These are phyloP conservation scores for Lobosporangium transversale DNA, from an alignment of 192 early-diverging fungal species.

Conservation along the genomic window DNA sequence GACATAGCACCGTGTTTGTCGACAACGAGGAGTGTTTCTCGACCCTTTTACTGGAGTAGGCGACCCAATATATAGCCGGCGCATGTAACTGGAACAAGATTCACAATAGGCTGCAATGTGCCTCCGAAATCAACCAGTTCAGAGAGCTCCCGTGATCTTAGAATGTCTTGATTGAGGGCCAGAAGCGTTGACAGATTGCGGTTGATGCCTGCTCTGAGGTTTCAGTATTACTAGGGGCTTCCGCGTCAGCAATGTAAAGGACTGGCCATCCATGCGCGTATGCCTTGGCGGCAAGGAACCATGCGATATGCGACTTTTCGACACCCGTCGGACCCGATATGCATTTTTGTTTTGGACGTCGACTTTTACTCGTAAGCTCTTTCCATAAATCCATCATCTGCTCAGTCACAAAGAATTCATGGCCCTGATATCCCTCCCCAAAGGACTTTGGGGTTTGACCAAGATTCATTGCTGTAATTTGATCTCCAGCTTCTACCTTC, in stretches of 20 bases:
- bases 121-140: neutral
- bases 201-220: neutral
- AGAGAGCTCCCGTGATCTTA: slow-evolving; percentile 17
- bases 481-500: too few relatives aligned
- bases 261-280: neutral
- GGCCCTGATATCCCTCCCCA: too few relatives aligned
- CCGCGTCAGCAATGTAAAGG: slow-evolving; percentile 38
- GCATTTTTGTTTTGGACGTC: too few relatives aligned
- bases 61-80: neutral
- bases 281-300: slow-evolving; percentile 4
- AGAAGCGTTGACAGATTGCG: slow-evolving; percentile 21
- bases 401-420: too few relatives aligned
- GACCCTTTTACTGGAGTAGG: neutral
- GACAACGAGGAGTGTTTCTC: slow-evolving; percentile 17
- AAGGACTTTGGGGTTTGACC: too few relatives aligned
- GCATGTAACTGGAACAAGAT: too few relatives aligned
- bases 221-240: neutral
- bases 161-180: slow-evolving; percentile 39
- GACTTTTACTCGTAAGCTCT: too few relatives aligned
- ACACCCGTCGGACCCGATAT: neutral
- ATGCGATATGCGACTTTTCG: neutral
- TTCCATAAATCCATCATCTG: too few relatives aligned
- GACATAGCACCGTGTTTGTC: slow-evolving; percentile 40
- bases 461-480: too few relatives aligned
- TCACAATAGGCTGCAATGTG: neutral